Evolutionary conservation across 306 rosid species (phyloP).

Genomic region (Sindora glabra): DNA sequence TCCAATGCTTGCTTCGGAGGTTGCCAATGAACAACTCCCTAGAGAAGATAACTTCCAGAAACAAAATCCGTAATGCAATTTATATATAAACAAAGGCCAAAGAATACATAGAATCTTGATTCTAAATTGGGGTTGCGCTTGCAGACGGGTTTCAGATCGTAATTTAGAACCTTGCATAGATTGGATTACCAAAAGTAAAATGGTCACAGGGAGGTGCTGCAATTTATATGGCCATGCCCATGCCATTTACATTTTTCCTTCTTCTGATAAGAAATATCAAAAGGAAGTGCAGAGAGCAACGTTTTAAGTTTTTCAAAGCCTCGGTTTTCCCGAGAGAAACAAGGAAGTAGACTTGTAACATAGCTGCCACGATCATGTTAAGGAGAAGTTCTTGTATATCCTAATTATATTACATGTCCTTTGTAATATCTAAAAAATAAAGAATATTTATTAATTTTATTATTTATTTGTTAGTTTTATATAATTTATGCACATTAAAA

Average conservation of each 20-base stretch:
- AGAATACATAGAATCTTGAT: background rate
- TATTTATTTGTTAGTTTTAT: too few relatives aligned
- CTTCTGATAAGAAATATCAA: background rate
- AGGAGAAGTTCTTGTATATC: too few relatives aligned
- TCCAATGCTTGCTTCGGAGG: constrained; percentile 83
- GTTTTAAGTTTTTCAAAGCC: background rate
- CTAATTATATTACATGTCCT: too few relatives aligned
- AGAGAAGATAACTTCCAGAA: constrained; percentile 12
- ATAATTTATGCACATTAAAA: too few relatives aligned
- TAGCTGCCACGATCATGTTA: background rate
- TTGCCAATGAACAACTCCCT: constrained; percentile 98
- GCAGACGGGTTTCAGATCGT: too few relatives aligned
- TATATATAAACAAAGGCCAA: background rate
- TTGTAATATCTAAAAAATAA: too few relatives aligned
- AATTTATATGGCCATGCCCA: background rate
- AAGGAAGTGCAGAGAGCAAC: background rate
- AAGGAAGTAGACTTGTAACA: background rate
- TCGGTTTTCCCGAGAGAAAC: background rate
- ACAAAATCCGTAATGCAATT: background rate
- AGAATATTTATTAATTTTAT: too few relatives aligned
- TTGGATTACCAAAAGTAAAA: too few relatives aligned
- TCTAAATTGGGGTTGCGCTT: background rate
- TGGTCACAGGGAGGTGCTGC: too few relatives aligned
- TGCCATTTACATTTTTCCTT: background rate
- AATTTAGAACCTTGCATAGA: too few relatives aligned